Conservation (phyloP, 1,284 basidiomycete genomes). For the Athelia sp. region DNA sequence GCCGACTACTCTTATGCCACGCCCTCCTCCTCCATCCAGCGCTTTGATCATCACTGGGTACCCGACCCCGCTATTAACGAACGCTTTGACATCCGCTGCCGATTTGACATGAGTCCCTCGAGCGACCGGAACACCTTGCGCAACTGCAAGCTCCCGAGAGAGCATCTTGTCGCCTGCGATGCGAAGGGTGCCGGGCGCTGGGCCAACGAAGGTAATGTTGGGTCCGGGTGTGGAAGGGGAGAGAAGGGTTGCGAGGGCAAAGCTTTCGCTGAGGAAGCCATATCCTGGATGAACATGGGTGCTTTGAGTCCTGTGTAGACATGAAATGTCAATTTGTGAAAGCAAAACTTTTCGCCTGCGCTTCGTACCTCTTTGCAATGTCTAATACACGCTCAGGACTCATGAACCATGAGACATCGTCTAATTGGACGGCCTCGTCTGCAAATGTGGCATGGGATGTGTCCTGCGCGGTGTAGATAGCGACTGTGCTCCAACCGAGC, state of each 20-base stretch:
- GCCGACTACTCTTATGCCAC: slow-evolving; percentile 60
- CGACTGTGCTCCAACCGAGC: slow-evolving; percentile 42
- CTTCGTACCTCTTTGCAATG: slow-evolving; percentile 31
- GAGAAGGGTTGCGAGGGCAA: slow-evolving; percentile 47
- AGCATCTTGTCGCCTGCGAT: slow-evolving; percentile 63
- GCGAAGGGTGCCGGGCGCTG: slow-evolving; percentile 45
- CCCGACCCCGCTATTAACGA: slow-evolving; percentile 38
- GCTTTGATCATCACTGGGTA: slow-evolving; percentile 70
- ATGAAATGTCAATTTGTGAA: slow-evolving; percentile 41
- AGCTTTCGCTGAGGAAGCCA: slow-evolving; percentile 65
- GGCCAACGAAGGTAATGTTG: slow-evolving; percentile 58
- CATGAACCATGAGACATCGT: slow-evolving; percentile 16
- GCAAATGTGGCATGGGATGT: slow-evolving; percentile 48
- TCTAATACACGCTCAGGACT: slow-evolving; percentile 41
- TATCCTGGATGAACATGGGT: slow-evolving; percentile 54
- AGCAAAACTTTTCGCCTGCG: slow-evolving; percentile 37
- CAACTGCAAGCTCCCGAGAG: slow-evolving; percentile 44
- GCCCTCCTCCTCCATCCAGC: slow-evolving; percentile 68
- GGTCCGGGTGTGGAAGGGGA: slow-evolving; percentile 22
- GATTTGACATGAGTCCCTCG: slow-evolving; percentile 52
- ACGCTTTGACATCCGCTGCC: slow-evolving; percentile 38
- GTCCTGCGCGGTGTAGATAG: slow-evolving; percentile 55
- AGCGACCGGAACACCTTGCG: slow-evolving; percentile 48
- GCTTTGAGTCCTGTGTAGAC: too few relatives aligned
- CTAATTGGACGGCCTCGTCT: slow-evolving; percentile 39